Base-by-base conservation (phyloP, 768 basidiomycete genomes). In the Kwoniella europaea region DNA sequence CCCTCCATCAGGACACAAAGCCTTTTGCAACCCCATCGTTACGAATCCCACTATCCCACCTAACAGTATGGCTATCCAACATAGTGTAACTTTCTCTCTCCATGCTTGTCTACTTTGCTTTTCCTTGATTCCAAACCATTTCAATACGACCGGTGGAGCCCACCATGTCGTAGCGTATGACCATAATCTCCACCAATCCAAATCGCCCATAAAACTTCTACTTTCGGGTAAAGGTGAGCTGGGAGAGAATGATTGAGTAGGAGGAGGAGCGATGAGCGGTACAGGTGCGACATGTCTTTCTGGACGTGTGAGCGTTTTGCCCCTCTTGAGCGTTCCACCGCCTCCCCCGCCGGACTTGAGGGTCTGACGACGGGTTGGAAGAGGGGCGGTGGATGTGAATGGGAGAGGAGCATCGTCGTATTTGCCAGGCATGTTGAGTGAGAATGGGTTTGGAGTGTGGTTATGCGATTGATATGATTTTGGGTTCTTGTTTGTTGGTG, bases 61-160 rank as follows among this genome's bases (percentile, higher is more conserved):
- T 20, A 97, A 84, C 55, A 94, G 50, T 67, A 88, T 74, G 62
- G 94, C 92, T 79, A 98, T 90, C 83, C 92, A 89, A 84, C 95
- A 98, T 3, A 99, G 86, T 6, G 94, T 89, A 68, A 96, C 90
- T 86, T 98, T 99, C 85, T 99, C 97, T 80, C 95, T 89, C 97
- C 97, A 99, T 1, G 97, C 97, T 83, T 97, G 93, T 71, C 89
- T 86, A 64, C 88, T 87, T 46, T 88, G 86, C 76, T 88, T 88
- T 84, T 95, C 93, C 80, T 88, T 91, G 82, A 98, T 86, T 56
- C 93, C 92, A 68, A 91, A 92, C 12, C 93, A 52, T 2, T 89
- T 88, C 24, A 88, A 84, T 67, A 98, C 88, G 24, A 93, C 83
- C 78, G 91, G 87, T 57, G 88, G 87, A 27, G 95, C 95, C 94